phyloP scores from a whole-genome alignment of 1,139 yeast genomes.

The Suzukiozyma palmioleophila region DNA sequence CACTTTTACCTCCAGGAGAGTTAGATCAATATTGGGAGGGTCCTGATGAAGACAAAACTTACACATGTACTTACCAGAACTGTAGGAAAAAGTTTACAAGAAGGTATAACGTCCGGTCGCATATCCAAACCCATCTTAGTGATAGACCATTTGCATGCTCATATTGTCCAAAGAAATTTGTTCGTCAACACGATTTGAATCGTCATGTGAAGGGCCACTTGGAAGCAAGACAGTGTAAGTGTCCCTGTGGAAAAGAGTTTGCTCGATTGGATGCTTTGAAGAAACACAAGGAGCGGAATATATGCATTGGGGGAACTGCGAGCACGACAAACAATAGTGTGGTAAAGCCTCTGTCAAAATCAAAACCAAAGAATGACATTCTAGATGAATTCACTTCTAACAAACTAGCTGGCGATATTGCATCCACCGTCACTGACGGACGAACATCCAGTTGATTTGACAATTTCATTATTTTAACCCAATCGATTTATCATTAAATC shows the following conservation, averaged over 20 bases:
- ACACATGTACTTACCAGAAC: conserved; percentile 68
- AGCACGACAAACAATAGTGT: conserved; percentile 18
- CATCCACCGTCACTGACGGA: neutral
- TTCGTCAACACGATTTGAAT: conserved; percentile 87
- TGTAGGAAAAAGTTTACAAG: conserved; percentile 87
- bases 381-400: conserved; percentile 19
- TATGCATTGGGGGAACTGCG: conserved; percentile 66
- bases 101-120: conserved; percentile 92
- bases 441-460: neutral
- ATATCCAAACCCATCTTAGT: conserved; percentile 92
- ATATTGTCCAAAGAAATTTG: conserved; percentile 68
- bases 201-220: conserved; percentile 88
- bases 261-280: conserved; percentile 85
- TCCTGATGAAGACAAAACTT: conserved; percentile 65
- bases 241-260: conserved; percentile 92
- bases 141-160: conserved; percentile 79
- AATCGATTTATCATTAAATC: no score
- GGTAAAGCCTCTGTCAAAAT: conserved; percentile 22
- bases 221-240: conserved; percentile 62
- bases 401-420: conserved; percentile 17
- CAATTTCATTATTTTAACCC: neutral
- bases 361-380: conserved; percentile 13
- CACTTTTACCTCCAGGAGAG: conserved; percentile 86
- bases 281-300: conserved; percentile 74
- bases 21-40: conserved; percentile 81